Base-by-base conservation (phyloP, 768 basidiomycete species). In the Agrocybe praecox region DNA sequence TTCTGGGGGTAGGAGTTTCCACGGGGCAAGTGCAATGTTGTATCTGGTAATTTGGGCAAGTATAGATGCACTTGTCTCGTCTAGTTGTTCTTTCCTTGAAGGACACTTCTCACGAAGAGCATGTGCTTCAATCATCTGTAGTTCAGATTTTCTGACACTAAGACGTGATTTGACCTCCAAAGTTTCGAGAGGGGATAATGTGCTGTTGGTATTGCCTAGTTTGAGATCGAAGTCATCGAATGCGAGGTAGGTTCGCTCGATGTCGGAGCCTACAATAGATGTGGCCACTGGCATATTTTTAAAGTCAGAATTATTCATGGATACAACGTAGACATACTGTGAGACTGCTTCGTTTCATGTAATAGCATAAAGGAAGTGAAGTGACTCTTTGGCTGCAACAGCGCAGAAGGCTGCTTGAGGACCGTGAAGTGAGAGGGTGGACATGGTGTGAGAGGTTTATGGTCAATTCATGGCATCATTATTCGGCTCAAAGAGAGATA, bases 361-460 rank as follows among this genome's bases (percentile, higher is more conserved):
- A 46, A 49, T 48, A 55, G 46, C 18, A 22, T 47, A 32, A 45
- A 21, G 48, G 46, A 54, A 52, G 50, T 58, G 47, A 40, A n/a
- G n/a, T n/a, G n/a, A n/a, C n/a, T n/a, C n/a, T n/a, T n/a, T n/a
- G n/a, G n/a, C n/a, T n/a, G n/a, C n/a, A n/a, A n/a, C n/a, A n/a
- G n/a, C n/a, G n/a, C n/a, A n/a, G n/a, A n/a, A n/a, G n/a, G n/a
- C n/a, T n/a, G n/a, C n/a, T n/a, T n/a, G n/a, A n/a, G n/a, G n/a
- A n/a, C n/a, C n/a, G n/a, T n/a, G n/a, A n/a, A n/a, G n/a, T n/a
- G n/a, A n/a, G n/a, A n/a, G n/a, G n/a, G n/a, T n/a, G n/a, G n/a
- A n/a, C n/a, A n/a, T n/a, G n/a, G n/a, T n/a, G n/a, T n/a, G n/a
- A n/a, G n/a, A n/a, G n/a, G n/a, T n/a, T n/a, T n/a, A n/a, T n/a